A percentile compares a stretch with the other conserved stretches of the same genome.
Evolutionary conservation across 2,329 filamentous ascomycete species (phyloP).

Genomic region (Lecanoromycetidae sp.): DNA sequence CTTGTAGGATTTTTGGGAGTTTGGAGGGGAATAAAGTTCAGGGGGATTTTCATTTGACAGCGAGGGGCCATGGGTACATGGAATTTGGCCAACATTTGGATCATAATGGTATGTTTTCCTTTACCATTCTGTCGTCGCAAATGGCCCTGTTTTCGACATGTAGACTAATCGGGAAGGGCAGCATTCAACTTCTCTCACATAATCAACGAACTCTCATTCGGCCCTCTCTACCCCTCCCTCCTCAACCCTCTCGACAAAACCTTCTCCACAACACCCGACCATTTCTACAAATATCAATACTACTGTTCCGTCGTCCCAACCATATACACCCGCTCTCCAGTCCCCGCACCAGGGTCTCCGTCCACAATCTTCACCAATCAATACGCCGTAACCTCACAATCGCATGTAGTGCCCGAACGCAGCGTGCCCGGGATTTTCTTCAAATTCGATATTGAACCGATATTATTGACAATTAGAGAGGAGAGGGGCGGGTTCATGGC

Average conservation of each 20-base stretch:
- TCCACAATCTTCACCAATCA: conserved; percentile 80
- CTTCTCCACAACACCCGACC: conserved; percentile 55
- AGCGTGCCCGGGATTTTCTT: conserved; percentile 83
- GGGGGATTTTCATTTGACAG: conserved; percentile 96
- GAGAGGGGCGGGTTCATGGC: conserved; percentile 61
- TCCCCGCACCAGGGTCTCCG: conserved; percentile 20
- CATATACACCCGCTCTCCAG: conserved; percentile 56
- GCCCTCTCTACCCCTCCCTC: conserved; percentile 88
- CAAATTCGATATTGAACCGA: conserved; percentile 98
- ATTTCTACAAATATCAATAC: conserved; percentile 98
- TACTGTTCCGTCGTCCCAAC: conserved; percentile 92
- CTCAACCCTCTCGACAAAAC: conserved; percentile 91
- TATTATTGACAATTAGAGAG: conserved; percentile 75
- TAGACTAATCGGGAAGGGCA: conserved; percentile 27
- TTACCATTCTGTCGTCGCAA: background rate
- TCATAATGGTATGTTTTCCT: conserved; percentile 53
- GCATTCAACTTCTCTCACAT: conserved; percentile 97
- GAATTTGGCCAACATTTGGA: conserved; percentile 70
- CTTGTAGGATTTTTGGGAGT: conserved; percentile 80
- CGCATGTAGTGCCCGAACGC: conserved; percentile 54
- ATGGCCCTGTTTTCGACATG: background rate
- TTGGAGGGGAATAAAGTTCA: conserved; percentile 93
- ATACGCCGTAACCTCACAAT: conserved; percentile 91
- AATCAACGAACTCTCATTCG: conserved; percentile 90
- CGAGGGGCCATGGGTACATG: conserved; percentile 85